These are phyloP conservation scores for Diplodia corticola DNA, from an alignment of 2,329 filamentous ascomycete genomes.

Conservation along the genomic window DNA sequence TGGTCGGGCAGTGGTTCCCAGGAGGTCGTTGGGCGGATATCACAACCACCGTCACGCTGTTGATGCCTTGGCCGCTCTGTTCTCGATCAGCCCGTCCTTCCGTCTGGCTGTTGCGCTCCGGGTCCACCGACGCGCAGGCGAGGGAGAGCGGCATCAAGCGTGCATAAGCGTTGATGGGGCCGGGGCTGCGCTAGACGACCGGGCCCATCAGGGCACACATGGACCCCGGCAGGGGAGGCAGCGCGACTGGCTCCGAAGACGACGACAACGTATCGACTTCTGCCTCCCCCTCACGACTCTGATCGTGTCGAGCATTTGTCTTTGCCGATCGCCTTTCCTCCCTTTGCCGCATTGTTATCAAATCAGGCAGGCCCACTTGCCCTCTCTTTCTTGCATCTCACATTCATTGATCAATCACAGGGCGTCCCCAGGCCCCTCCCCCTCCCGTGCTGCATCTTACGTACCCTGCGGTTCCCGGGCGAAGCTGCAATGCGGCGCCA, in stretches of 20 bases:
- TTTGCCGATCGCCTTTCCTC: not conserved
- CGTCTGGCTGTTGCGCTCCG: not conserved
- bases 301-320: not conserved
- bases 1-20: not conserved
- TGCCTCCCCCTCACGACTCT: not conserved
- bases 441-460: not conserved
- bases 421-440: not conserved
- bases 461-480: not conserved
- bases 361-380: not conserved
- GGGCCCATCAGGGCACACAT: not conserved
- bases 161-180: conserved; percentile 18
- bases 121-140: not conserved
- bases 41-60: not conserved
- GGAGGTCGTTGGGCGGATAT: not conserved
- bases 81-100: not conserved
- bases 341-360: not conserved
- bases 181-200: not conserved
- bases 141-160: conserved; percentile 13
- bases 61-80: not conserved
- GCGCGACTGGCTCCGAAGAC: not conserved
- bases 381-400: not conserved
- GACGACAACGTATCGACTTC: not conserved
- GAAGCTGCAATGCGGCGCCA: not conserved
- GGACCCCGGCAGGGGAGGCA: not conserved
- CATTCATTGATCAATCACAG: not conserved